Base-by-base conservation (phyloP, 2,329 filamentous ascomycete genomes). In the Sporothrix curviconia region DNA sequence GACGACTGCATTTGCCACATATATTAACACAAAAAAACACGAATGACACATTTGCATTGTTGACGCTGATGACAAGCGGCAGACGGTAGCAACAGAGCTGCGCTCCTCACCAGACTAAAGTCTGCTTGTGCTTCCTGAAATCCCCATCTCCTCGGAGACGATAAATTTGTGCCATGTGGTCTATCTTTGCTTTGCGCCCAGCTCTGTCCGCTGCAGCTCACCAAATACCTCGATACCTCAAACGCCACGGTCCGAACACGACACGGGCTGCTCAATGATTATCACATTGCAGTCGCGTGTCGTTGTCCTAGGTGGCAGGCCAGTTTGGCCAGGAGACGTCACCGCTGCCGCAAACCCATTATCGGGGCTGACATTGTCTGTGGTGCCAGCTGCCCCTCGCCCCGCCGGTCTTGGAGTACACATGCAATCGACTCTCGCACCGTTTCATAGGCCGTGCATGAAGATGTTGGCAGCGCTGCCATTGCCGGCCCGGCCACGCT, bases 1-100 rank as follows among this genome's bases (percentile, higher is more conserved):
- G 55, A 61, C 49, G 59, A 59, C 49, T 61, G 57, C 43, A 50
- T 61, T 36, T 60, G 59, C 52, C n/a, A n/a, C n/a, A n/a, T n/a
- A n/a, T n/a, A 60, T 60, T 39, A 60, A 58, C 34, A n/a, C n/a
- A n/a, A n/a, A n/a, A n/a, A n/a, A 58, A 50, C 39, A 49, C 56
- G n/a, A 55, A 55, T 39, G 59, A 56, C 7, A 14, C 17, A 44
- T 42, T 15, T 58, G 43, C 47, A 55, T 42, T 22, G 57, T 59
- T 15, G 40, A 37, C 15, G 40, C 50, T 28, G 14, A 49, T 9
- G 53, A 55, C 17, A 59, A 15, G 12, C 46, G 57, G 28, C 59
- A 61, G 54, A 59, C 59, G 7, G n/a, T n/a, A n/a, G n/a, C n/a
- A n/a, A n/a, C n/a, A n/a, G n/a, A n/a, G n/a, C n/a, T n/a, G n/a